Percentiles rank a stretch among this genome's conserved stretches.
These are phyloP conservation scores for Sanghuangporus weigelae DNA, from an alignment of 1,284 basidiomycete species.

Conservation along the genomic window DNA sequence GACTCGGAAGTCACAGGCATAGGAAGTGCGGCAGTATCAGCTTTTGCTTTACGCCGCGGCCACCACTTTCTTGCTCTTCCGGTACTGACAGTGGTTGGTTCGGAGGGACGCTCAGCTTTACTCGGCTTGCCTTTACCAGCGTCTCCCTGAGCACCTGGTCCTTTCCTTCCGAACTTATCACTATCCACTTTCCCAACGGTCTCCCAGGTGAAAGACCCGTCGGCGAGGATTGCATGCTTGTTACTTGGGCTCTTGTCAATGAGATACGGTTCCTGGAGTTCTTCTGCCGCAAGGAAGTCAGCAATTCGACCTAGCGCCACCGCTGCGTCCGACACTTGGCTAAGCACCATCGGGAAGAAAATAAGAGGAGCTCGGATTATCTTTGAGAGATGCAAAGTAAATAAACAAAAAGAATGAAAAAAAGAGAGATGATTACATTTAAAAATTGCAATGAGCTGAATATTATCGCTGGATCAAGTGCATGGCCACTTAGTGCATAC, in stretches of 20 bases:
- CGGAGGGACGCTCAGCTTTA: not conserved
- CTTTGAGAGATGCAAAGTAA: slow-evolving; percentile 26
- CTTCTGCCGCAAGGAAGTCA: slow-evolving; percentile 60
- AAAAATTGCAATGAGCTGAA: slow-evolving; percentile 74
- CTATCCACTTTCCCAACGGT: slow-evolving; percentile 32
- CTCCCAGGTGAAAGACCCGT: slow-evolving; percentile 72
- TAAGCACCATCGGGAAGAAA: slow-evolving; percentile 48
- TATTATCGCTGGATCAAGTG: slow-evolving; percentile 62
- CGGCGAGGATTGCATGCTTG: slow-evolving; percentile 47
- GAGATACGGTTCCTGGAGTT: slow-evolving; percentile 47
- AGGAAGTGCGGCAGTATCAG: not conserved
- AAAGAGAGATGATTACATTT: slow-evolving; percentile 44
- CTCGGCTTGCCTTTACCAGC: slow-evolving; percentile 3
- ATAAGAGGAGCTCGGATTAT: slow-evolving; percentile 51
- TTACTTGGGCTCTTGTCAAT: slow-evolving; percentile 35
- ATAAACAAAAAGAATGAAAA: not conserved
- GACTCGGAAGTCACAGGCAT: not conserved
- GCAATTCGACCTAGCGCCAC: slow-evolving; percentile 58
- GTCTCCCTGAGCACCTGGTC: slow-evolving; percentile 13
- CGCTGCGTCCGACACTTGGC: slow-evolving; percentile 49
- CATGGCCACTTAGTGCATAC: slow-evolving; percentile 60
- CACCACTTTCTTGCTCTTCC: slow-evolving; percentile 5
- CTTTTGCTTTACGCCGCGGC: not conserved
- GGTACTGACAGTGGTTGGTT: not conserved
- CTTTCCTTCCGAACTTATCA: slow-evolving; percentile 20